These are phyloP conservation scores for Leccinum fallax DNA, from an alignment of 1,284 basidiomycete genomes.

Conservation along the genomic window DNA sequence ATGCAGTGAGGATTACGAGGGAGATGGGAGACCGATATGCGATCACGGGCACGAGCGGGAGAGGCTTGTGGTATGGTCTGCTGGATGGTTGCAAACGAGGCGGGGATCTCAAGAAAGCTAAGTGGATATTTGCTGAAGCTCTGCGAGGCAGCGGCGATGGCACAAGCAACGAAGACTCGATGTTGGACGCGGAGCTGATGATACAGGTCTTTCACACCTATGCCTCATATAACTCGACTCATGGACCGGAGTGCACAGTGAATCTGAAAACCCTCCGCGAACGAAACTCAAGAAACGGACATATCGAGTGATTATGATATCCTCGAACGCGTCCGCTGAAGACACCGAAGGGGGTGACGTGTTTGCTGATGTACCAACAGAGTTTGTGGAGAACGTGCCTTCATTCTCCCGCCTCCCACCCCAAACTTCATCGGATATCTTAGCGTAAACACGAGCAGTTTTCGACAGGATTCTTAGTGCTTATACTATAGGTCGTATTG, in stretches of 20 bases:
- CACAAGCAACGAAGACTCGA: slow-evolving; percentile 33
- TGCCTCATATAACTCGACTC: slow-evolving; percentile 65
- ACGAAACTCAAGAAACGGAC: slow-evolving; percentile 5
- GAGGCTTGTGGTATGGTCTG: slow-evolving; percentile 76
- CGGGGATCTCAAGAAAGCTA: slow-evolving; percentile 79
- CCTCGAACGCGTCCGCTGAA: not conserved
- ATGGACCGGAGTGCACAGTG: slow-evolving; percentile 25
- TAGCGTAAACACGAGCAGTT: slow-evolving; percentile 72
- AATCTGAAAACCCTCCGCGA: slow-evolving; percentile 13
- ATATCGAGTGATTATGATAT: not conserved
- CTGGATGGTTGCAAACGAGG: slow-evolving; percentile 88
- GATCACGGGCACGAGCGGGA: slow-evolving; percentile 23
- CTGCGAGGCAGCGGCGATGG: slow-evolving; percentile 43
- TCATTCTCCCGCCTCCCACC: slow-evolving; percentile 68
- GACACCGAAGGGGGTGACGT: not conserved
- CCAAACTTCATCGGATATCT: slow-evolving; percentile 71
- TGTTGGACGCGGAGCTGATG: slow-evolving; percentile 74
- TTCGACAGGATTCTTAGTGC: slow-evolving; percentile 67
- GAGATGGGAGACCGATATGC: slow-evolving; percentile 67
- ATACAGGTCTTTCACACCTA: slow-evolving; percentile 88
- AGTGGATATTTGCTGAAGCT: slow-evolving; percentile 94
- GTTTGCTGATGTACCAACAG: not conserved
- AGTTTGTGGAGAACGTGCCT: slow-evolving; percentile 21
- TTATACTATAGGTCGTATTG: slow-evolving; percentile 53
- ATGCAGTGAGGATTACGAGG: slow-evolving; percentile 66